Percentiles rank a stretch among this genome's conserved stretches.
These are phyloP conservation scores for Candida succiphila DNA, from an alignment of 805 yeast genomes.

Conservation along the genomic window DNA sequence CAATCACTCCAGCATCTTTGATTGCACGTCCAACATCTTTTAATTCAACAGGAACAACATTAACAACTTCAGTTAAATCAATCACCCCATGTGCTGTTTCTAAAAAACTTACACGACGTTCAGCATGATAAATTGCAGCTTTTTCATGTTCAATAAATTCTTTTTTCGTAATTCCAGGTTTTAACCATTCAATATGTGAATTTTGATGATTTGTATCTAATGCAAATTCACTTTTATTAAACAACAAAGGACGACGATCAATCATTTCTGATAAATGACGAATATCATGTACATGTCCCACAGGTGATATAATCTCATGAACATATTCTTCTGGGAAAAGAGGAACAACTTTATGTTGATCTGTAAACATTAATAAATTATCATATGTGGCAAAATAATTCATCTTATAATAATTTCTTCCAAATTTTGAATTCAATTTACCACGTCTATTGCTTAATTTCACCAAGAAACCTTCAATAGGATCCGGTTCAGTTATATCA, in stretches of 20 bases:
- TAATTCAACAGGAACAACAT: slow-evolving; percentile 24
- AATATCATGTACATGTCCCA: slow-evolving; percentile 21
- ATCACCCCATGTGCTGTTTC: slow-evolving; percentile 50
- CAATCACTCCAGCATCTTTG: slow-evolving; percentile 18
- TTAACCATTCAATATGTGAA: slow-evolving; percentile 65
- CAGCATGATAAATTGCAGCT: slow-evolving; percentile 53
- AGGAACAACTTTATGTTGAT: slow-evolving; percentile 49
- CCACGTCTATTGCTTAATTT: slow-evolving; percentile 46
- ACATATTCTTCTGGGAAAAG: slow-evolving; percentile 30
- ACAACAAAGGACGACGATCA: slow-evolving; percentile 24
- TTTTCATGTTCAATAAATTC: slow-evolving; percentile 42
- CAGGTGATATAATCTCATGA: slow-evolving; percentile 21
- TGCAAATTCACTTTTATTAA: slow-evolving; percentile 44
- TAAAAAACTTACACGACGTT: slow-evolving; percentile 48
- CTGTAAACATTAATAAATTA: slow-evolving; percentile 48
- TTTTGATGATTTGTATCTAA: slow-evolving; percentile 34
- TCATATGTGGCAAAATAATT: slow-evolving; percentile 58
- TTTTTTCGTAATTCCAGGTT: slow-evolving; percentile 20
- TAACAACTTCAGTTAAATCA: slow-evolving; percentile 42
- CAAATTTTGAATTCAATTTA: slow-evolving; percentile 11
- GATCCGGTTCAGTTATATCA: slow-evolving; percentile 44
- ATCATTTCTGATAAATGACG: slow-evolving; percentile 12
- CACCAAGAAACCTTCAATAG: slow-evolving; percentile 75
- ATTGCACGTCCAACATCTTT: slow-evolving; percentile 15
- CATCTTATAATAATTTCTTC: slow-evolving; percentile 36